Evolutionary conservation across 2,329 filamentous ascomycete genomes (phyloP), one percentile per base, ranked within the genome.

Genomic region (Zarea fungicola): DNA sequence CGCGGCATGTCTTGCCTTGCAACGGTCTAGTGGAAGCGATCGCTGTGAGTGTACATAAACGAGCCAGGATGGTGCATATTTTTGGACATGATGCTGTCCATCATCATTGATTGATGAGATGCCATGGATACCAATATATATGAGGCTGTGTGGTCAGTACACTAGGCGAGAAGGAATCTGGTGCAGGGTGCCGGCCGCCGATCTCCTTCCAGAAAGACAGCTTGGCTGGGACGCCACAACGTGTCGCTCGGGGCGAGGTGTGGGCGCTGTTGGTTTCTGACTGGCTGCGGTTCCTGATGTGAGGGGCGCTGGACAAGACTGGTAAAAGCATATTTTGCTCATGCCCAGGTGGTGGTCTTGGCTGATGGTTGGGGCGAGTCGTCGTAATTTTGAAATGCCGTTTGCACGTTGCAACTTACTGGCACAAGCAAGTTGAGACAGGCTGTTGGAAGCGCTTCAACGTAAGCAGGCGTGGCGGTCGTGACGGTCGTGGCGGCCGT

Each of bases 171-270:
- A 16, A 23, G 13, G 10, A 35, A 28, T 36, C 31, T 32, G 42
- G 42, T 23, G 8, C 28, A 16, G 19, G n/a, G 8, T 34, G 28
- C 35, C 37, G 25, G 9, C n/a, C 10, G 19, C 41, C 34, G 35
- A 42, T 50, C 41, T 35, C 21, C 26, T 44, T 22, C 34, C 25
- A 40, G 31, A 32, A 40, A 23, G 19, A 21, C 26, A 42, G 18
- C 11, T 9, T 25, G 35, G 11, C 26, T 23, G 19, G 40, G 35
- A 40, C 45, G 45, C 25, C 48, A 29, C 41, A 45, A 50, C 48
- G 46, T 49, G 46, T 31, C 28, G 21, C 6, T 28, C 7, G 21
- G 14, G 31, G 22, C 19, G 22, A 11, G 7, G 35, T 11, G 19
- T 19, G 29, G n/a, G 8, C 28, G 34, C 11, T 4, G n/a, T 36